Conservation (phyloP, 768 basidiomycete species). For the Gloeopeniophorella convolvens region DNA sequence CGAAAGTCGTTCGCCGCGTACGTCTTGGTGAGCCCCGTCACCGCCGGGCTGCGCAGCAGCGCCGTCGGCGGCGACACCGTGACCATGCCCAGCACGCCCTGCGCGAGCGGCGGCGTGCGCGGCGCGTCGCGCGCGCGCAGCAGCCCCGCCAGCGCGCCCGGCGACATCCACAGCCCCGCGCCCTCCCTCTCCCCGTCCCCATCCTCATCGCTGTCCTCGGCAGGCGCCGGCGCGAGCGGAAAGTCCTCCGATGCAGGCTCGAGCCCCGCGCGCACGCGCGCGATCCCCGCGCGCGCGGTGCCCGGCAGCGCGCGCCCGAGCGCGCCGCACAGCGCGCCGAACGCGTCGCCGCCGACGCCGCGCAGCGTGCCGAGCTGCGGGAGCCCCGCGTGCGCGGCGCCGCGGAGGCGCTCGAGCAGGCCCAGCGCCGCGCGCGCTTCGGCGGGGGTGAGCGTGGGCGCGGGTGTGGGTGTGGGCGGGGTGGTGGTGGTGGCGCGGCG, state of each 20-base stretch:
- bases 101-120: constrained; percentile 28
- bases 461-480: constrained; percentile 22
- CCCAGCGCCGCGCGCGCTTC: constrained; percentile 35
- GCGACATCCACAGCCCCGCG: no score
- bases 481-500: constrained; percentile 17
- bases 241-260: no score
- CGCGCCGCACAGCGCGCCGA: constrained; percentile 40
- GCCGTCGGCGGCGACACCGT: constrained; percentile 66
- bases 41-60: constrained; percentile 61
- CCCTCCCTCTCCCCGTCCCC: no score
- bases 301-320: constrained; percentile 28
- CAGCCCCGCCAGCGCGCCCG: no score
- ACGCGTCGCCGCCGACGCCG: constrained; percentile 42
- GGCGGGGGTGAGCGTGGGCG: constrained; percentile 26
- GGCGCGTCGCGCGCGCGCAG: constrained; percentile 34
- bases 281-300: constrained; percentile 28
- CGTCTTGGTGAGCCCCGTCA: constrained; percentile 76
- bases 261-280: constrained; percentile 30
- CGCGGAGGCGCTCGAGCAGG: constrained; percentile 49
- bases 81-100: constrained; percentile 56
- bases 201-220: no score
- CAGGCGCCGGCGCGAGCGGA: no score
- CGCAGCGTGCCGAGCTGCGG: constrained; percentile 41
- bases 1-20: constrained; percentile 80
- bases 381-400: constrained; percentile 32